A percentile compares a stretch with the other conserved stretches of the same genome.
Evolutionary conservation across 495 filamentous ascomycete species (phyloP).

Genomic region (Xylaria telfairii): DNA sequence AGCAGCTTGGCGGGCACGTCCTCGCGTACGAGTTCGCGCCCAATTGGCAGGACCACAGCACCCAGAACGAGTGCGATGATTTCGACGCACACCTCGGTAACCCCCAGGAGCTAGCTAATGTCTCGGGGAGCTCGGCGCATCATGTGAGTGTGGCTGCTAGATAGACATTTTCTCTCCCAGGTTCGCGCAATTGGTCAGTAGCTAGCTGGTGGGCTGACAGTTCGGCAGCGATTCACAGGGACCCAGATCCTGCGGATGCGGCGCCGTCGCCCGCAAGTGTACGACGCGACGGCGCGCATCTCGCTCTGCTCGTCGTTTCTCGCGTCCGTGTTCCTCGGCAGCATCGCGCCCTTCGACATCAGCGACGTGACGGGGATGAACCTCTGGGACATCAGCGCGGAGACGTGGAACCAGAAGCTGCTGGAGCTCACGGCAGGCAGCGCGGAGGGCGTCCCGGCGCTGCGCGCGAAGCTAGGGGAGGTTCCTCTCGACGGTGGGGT

Average conservation of each 20-base stretch:
- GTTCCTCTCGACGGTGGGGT: conserved; percentile 82
- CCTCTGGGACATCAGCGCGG: conserved; percentile 84
- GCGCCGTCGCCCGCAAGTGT: conserved; percentile 77
- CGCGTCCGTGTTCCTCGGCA: conserved; percentile 87
- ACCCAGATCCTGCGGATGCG: conserved; percentile 92
- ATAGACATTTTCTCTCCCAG: not conserved
- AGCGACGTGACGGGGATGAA: conserved; percentile 97
- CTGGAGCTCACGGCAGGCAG: conserved; percentile 74
- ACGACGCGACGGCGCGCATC: conserved; percentile 80
- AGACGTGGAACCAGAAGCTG: conserved; percentile 73
- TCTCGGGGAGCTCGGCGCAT: conserved; percentile 91
- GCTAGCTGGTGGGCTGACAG: conserved; percentile 6
- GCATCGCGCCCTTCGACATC: conserved; percentile 88
- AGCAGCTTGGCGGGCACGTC: conserved; percentile 66
- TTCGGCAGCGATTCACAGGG: conserved; percentile 86
- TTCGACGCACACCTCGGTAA: conserved; percentile 77
- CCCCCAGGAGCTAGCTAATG: conserved; percentile 69
- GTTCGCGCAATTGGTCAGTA: not conserved
- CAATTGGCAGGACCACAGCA: conserved; percentile 98
- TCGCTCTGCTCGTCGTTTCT: conserved; percentile 95
- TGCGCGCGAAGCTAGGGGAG: conserved; percentile 79
- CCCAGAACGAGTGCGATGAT: conserved; percentile 85
- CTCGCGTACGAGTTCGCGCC: conserved; percentile 90
- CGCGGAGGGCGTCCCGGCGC: conserved; percentile 65
- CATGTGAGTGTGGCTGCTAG: conserved; percentile 65